Evolutionary conservation across 2,329 filamentous ascomycete genomes (phyloP).

Genomic region (Fusarium pseudonygamai): DNA sequence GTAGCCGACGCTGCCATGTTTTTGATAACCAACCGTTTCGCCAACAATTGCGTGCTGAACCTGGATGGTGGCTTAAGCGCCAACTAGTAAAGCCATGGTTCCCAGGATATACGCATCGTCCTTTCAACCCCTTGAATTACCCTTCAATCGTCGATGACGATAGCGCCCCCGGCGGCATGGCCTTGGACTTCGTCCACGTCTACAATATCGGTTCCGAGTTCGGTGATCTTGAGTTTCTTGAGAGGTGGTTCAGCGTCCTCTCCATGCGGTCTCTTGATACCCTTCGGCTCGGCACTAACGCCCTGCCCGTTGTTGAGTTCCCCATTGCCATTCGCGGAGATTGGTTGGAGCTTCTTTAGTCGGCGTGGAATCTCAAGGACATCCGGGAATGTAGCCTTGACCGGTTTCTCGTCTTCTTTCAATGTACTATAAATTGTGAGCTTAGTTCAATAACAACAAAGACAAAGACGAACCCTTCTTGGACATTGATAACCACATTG

Average conservation of each 20-base stretch:
- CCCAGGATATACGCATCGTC: constrained; percentile 12
- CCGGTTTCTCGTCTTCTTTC: constrained; percentile 61
- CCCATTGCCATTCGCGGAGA: constrained; percentile 53
- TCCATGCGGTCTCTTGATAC: constrained; percentile 57
- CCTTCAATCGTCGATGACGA: constrained; percentile 70
- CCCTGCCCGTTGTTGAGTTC: constrained; percentile 57
- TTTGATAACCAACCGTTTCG: constrained; percentile 79
- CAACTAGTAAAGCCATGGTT: constrained; percentile 50
- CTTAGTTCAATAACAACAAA: background rate
- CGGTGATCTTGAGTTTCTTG: constrained; percentile 61
- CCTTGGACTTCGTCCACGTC: constrained; percentile 56
- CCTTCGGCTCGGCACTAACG: constrained; percentile 46
- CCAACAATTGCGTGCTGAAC: constrained; percentile 87
- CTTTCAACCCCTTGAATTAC: background rate
- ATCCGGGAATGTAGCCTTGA: constrained; percentile 58
- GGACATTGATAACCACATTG: constrained; percentile 79
- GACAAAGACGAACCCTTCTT: constrained; percentile 63
- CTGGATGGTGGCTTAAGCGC: constrained; percentile 86
- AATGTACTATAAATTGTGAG: constrained; percentile 52
- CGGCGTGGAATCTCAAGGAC: constrained; percentile 63
- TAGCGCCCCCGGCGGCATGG: constrained; percentile 62
- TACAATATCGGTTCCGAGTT: constrained; percentile 53
- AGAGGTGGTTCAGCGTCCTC: constrained; percentile 54
- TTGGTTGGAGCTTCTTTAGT: constrained; percentile 53
- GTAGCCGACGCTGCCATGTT: constrained; percentile 86